Evolutionary conservation across 257 asterid species (phyloP).

Genomic region (Salvia hispanica): DNA sequence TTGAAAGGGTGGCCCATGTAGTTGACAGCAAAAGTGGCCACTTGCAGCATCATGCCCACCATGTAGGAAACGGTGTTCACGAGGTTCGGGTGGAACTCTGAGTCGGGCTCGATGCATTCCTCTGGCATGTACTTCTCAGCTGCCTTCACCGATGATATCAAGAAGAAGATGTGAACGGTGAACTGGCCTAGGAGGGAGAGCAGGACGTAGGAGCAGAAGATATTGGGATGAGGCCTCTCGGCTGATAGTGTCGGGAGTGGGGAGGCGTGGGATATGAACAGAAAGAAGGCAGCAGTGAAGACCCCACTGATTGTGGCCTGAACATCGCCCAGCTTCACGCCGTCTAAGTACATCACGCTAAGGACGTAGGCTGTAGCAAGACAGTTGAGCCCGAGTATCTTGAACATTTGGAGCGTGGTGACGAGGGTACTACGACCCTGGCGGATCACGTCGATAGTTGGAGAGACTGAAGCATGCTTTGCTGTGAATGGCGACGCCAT

Average conservation of each 20-base stretch:
- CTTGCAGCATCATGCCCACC: slow-evolving; percentile 98
- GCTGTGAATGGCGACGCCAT: slow-evolving; percentile 99
- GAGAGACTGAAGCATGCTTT: slow-evolving; percentile 93
- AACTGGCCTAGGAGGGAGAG: slow-evolving; percentile 95
- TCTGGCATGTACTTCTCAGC: slow-evolving; percentile 96
- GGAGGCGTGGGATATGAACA: slow-evolving; percentile 91
- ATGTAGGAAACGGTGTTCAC: slow-evolving; percentile 96
- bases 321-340: slow-evolving; percentile 90
- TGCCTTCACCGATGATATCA: slow-evolving; percentile 83
- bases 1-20: slow-evolving; percentile 99
- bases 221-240: slow-evolving; percentile 94
- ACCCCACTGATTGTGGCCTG: slow-evolving; percentile 99
- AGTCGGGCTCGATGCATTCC: slow-evolving; percentile 95
- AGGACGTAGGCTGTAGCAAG: slow-evolving; percentile 96
- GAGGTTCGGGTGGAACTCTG: slow-evolving; percentile 83
- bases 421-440: slow-evolving; percentile 98
- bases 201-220: slow-evolving; percentile 86
- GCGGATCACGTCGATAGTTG: slow-evolving; percentile 88
- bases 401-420: slow-evolving; percentile 98
- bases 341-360: slow-evolving; percentile 94
- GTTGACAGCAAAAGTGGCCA: slow-evolving; percentile 97
- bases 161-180: slow-evolving; percentile 71
- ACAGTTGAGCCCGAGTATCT: slow-evolving; percentile 96
- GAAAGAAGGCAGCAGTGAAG: slow-evolving; percentile 94
- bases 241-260: slow-evolving; percentile 86